Evolutionary conservation across 768 basidiomycete species (phyloP), one percentile per base, ranked within the genome.

Genomic region (Pleurotus giganteus): DNA sequence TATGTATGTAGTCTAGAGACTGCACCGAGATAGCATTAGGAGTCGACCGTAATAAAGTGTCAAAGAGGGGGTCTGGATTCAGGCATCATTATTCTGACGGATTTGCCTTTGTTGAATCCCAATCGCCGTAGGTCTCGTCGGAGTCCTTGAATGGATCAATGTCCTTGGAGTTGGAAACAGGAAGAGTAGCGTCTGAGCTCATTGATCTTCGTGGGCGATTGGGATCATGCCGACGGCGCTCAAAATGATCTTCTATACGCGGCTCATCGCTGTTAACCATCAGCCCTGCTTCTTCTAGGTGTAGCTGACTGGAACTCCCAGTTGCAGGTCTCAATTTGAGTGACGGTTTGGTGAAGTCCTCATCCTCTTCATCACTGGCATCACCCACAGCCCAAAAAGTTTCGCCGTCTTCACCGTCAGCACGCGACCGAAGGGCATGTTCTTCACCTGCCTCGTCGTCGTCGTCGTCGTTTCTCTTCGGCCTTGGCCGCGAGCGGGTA

Each of bases 301-400:
- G 41, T 8, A 53, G 42, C 9, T 47, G 45, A 36, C 56, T 57
- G 21, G 37, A 56, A 54, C 61, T 58, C 45, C 60, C 27, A 31
- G 63, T 57, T 28, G 63, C 61, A 46, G 53, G 56, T 62, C 49
- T 24, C 64, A 65, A 47, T 66, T 68, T 51, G 59, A 66, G 71
- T 56, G 76, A 74, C 56, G 75, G 69, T 47, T 77, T 75, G 46
- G 77, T 73, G 19, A 71, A 65, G 57, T 79, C 60, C 21, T 71
- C 74, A 8, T 79, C 81, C 19, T 89, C 87, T 4, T 84, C 83
- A 47, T 89, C 89, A 54, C 85, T 88, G 21, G 74, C 81, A 24
- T 88, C 83, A 1, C 91, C 88, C 2, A 93, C 75, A 43, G 85
- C 78, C 90, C 91, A 93, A 36, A 86, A 61, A 15, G 74, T 77